Evolutionary conservation across 257 asterid species (phyloP).

Genomic region (Solanum commersonii): DNA sequence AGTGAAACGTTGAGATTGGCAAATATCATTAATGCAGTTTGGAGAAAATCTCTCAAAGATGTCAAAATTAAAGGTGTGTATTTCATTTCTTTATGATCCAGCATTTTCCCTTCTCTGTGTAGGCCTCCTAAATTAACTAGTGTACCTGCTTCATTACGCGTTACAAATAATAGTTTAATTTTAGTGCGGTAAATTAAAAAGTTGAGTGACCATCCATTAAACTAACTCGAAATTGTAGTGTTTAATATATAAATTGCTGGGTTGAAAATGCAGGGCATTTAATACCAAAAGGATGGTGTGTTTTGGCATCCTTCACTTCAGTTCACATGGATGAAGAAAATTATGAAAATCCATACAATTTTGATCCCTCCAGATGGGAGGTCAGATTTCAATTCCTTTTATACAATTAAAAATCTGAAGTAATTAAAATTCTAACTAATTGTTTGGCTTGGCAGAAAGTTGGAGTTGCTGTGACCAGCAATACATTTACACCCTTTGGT

Average conservation of each 20-base stretch:
- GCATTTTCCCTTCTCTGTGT: neutral
- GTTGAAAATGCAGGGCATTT: slow-evolving; percentile 43
- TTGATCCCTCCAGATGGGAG: slow-evolving; percentile 97
- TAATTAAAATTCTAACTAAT: neutral
- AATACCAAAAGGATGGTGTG: slow-evolving; percentile 94
- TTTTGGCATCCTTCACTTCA: slow-evolving; percentile 73
- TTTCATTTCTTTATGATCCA: neutral
- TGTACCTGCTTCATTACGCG: neutral
- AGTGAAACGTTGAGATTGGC: slow-evolving; percentile 83
- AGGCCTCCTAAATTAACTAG: neutral
- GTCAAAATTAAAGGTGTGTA: slow-evolving; percentile 70
- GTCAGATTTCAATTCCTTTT: slow-evolving; percentile 13
- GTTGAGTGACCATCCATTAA: neutral
- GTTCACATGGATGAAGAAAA: slow-evolving; percentile 78
- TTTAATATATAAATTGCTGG: too few relatives aligned
- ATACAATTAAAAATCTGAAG: neutral
- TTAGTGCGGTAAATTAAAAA: neutral
- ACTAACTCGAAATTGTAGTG: neutral
- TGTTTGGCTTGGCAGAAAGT: slow-evolving; percentile 24
- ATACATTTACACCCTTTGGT: slow-evolving; percentile 79
- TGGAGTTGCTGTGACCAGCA: slow-evolving; percentile 38
- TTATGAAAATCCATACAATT: slow-evolving; percentile 67
- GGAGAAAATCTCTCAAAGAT: slow-evolving; percentile 93
- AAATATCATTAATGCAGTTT: slow-evolving; percentile 85
- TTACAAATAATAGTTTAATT: neutral